phyloP scores from a whole-genome alignment of 805 yeast species.

The Candida caryicola region DNA sequence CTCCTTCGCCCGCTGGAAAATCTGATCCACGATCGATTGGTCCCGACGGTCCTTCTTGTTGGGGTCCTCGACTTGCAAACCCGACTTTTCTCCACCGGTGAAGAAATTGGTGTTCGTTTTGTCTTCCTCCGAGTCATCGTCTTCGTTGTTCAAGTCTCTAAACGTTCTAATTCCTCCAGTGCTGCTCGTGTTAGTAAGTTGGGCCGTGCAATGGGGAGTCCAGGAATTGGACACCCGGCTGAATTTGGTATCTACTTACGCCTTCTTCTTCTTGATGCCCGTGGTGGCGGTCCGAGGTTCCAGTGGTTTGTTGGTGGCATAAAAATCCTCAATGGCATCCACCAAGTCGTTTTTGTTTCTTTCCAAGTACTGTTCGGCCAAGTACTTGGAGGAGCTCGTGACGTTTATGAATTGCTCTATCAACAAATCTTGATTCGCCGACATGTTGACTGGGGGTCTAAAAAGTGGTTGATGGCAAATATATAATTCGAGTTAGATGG shows the following conservation, averaged over 20 bases:
- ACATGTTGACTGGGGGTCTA: slow-evolving; percentile 12
- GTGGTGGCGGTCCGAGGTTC: slow-evolving; percentile 5
- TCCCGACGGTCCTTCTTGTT: slow-evolving; percentile 38
- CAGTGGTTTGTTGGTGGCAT: slow-evolving; percentile 20
- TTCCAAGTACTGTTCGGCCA: slow-evolving; percentile 40
- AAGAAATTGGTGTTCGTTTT: slow-evolving; percentile 53
- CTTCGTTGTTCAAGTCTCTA: slow-evolving; percentile 38
- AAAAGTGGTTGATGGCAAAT: slow-evolving; percentile 6
- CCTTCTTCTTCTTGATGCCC: slow-evolving; percentile 4
- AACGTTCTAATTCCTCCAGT: slow-evolving; percentile 33
- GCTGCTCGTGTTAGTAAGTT: slow-evolving; percentile 1
- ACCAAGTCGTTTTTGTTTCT: slow-evolving; percentile 37
- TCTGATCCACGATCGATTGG: slow-evolving; percentile 58
- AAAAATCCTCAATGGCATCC: slow-evolving; percentile 42
- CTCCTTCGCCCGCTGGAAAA: slow-evolving; percentile 59
- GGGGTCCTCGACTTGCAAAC: slow-evolving; percentile 77
- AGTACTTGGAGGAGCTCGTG: slow-evolving; percentile 30
- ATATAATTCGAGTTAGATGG: not conserved
- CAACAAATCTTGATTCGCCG: slow-evolving; percentile 14
- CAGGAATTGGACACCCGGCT: no score
- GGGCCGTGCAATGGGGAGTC: not conserved
- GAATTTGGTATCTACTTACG: slow-evolving; percentile 2
- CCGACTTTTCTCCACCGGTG: slow-evolving; percentile 75
- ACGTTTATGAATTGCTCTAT: slow-evolving; percentile 36
- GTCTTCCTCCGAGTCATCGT: slow-evolving; percentile 51